These are phyloP conservation scores for Beta lomatogona DNA, from an alignment of 179 eudicot genomes.

Conservation along the genomic window DNA sequence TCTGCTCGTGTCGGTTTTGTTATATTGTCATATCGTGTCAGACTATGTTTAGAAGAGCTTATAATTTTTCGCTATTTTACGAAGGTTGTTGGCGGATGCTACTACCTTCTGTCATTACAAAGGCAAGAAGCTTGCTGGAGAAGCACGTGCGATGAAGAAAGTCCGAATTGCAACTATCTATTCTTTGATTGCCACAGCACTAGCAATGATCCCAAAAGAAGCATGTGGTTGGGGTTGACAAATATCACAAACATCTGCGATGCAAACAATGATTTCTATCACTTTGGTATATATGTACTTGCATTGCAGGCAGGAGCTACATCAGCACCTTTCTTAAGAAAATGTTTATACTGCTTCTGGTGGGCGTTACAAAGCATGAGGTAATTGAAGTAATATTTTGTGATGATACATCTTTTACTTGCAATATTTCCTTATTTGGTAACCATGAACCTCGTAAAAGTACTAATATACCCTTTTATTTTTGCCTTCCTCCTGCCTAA, in stretches of 20 bases:
- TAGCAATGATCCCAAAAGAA: constrained; percentile 26
- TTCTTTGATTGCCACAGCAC: constrained; percentile 49
- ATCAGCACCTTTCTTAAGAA: constrained; percentile 45
- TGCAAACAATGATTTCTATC: constrained; percentile 37
- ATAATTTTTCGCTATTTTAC: not conserved
- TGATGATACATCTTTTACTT: no score
- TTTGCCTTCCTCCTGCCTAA: no score
- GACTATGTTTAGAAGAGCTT: not conserved
- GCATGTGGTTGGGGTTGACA: constrained; percentile 48
- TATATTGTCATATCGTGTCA: no score
- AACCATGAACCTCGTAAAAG: no score
- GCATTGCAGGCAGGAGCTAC: constrained; percentile 52
- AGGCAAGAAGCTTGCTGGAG: constrained; percentile 69
- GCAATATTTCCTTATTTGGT: no score
- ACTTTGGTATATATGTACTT: constrained; percentile 59
- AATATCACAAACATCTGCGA: constrained; percentile 48
- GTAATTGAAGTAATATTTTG: constrained; percentile 27
- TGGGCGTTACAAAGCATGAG: constrained; percentile 73
- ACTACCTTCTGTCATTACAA: constrained; percentile 64
- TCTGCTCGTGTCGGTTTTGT: no score
- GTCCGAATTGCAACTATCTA: constrained; percentile 30
- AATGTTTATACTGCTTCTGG: constrained; percentile 76
- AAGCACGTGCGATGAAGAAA: constrained; percentile 35
- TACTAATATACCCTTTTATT: no score
- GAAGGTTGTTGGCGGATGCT: constrained; percentile 49